Conservation (phyloP, 2,329 filamentous ascomycete species). For the Talaromyces sp. region DNA sequence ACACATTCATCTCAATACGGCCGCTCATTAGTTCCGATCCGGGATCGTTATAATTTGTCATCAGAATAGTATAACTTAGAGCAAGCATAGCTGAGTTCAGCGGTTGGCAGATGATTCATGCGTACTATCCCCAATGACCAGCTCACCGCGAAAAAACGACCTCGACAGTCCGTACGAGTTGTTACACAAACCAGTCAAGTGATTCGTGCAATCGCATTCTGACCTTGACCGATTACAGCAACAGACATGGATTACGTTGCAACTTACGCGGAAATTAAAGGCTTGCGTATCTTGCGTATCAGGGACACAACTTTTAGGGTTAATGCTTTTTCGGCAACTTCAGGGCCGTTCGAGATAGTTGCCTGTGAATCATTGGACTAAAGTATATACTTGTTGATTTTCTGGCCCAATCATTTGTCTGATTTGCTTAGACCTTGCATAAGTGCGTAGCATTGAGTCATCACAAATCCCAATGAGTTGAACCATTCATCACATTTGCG, state of each 20-base stretch:
- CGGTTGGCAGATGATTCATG: not conserved
- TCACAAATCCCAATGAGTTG: not conserved
- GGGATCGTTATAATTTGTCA: too few species aligned
- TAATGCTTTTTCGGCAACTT: not conserved
- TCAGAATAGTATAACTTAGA: too few species aligned
- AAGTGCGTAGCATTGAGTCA: not conserved
- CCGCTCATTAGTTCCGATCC: not conserved
- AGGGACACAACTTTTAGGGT: not conserved
- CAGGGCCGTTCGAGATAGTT: not conserved
- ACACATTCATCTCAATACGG: not conserved
- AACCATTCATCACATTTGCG: not conserved
- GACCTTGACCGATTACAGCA: not conserved
- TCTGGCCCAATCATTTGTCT: not conserved
- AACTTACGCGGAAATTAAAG: conserved; percentile 2
- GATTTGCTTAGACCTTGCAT: not conserved
- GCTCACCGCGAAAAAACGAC: not conserved
- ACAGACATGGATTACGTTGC: not conserved
- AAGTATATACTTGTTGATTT: not conserved
- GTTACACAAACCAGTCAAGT: conserved; percentile 1
- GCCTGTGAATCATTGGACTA: not conserved
- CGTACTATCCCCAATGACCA: not conserved
- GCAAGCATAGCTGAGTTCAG: not conserved
- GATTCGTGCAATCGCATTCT: not conserved
- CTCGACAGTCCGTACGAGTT: not conserved
- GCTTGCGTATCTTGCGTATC: not conserved